Evolutionary conservation across 1,284 basidiomycete genomes (phyloP).

Genomic region (Heterobasidion occidentale): DNA sequence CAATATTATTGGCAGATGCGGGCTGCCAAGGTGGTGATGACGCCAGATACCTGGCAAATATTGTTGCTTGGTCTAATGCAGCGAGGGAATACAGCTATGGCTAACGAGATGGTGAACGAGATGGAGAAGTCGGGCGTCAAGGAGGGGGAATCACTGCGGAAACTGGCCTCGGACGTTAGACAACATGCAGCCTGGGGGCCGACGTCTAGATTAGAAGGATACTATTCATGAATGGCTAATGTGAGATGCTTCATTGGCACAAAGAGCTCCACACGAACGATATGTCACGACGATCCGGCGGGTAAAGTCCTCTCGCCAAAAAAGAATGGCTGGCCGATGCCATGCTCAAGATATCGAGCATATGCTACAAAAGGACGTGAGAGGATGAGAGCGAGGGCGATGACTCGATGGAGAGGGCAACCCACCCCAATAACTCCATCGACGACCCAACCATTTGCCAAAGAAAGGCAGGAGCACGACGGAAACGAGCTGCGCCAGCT

Average conservation of each 20-base stretch:
- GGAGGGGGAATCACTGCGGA: slow-evolving; percentile 29
- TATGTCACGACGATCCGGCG: slow-evolving; percentile 1
- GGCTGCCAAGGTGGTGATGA: slow-evolving; percentile 36
- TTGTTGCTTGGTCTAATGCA: slow-evolving; percentile 54
- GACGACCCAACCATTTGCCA: slow-evolving; percentile 83
- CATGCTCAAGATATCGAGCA: slow-evolving; percentile 61
- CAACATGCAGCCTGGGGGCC: slow-evolving; percentile 20
- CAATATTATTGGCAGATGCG: slow-evolving; percentile 63
- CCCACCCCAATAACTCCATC: slow-evolving; percentile 82
- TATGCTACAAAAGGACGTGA: slow-evolving; percentile 43
- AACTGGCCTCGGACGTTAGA: slow-evolving; percentile 30
- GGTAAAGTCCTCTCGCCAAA: slow-evolving; percentile 29
- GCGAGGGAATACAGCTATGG: slow-evolving; percentile 48
- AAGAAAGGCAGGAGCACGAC: slow-evolving; percentile 80
- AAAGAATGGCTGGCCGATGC: slow-evolving; percentile 63
- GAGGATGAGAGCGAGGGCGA: slow-evolving; percentile 1
- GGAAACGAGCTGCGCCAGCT: slow-evolving; percentile 75
- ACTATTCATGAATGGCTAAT: not conserved
- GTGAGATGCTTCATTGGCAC: not conserved
- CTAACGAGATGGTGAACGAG: slow-evolving; percentile 49
- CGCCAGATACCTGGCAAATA: slow-evolving; percentile 69
- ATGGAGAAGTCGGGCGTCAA: slow-evolving; percentile 38
- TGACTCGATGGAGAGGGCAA: slow-evolving; percentile 12
- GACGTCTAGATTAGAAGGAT: slow-evolving; percentile 6
- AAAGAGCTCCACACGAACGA: not conserved